These are phyloP conservation scores for Neltuma alba DNA, from an alignment of 306 rosid genomes.

Conservation along the genomic window DNA sequence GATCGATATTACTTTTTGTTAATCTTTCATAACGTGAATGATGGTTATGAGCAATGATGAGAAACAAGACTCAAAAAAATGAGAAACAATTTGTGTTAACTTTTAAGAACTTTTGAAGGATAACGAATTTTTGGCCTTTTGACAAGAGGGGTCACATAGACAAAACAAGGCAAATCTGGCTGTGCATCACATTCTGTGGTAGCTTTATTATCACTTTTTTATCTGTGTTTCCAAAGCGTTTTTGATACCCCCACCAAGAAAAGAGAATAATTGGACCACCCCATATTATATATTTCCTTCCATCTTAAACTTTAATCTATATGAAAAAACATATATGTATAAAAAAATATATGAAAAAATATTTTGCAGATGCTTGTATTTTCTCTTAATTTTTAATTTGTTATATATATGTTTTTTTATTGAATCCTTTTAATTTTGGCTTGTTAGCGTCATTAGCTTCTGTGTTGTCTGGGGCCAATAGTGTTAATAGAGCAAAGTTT, in stretches of 20 bases:
- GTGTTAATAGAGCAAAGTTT: too few relatives aligned
- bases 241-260: background rate
- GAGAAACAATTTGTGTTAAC: background rate
- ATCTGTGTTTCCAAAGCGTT: background rate
- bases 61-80: background rate
- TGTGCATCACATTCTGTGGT: background rate
- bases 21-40: background rate
- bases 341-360: too few relatives aligned
- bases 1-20: background rate
- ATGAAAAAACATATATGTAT: too few relatives aligned
- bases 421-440: too few relatives aligned
- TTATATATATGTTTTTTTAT: too few relatives aligned
- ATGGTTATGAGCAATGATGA: background rate
- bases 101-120: background rate
- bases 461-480: too few relatives aligned
- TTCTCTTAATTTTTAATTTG: too few relatives aligned
- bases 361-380: too few relatives aligned
- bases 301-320: background rate
- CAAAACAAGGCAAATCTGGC: background rate
- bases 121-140: background rate
- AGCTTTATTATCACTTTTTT: background rate
- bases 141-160: background rate
- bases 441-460: too few relatives aligned
- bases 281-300: background rate
- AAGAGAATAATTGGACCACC: background rate